Evolutionary conservation across 2,329 filamentous ascomycete species (phyloP), one percentile per base, ranked within the genome.

Genomic region (Leptographium radiaticola): DNA sequence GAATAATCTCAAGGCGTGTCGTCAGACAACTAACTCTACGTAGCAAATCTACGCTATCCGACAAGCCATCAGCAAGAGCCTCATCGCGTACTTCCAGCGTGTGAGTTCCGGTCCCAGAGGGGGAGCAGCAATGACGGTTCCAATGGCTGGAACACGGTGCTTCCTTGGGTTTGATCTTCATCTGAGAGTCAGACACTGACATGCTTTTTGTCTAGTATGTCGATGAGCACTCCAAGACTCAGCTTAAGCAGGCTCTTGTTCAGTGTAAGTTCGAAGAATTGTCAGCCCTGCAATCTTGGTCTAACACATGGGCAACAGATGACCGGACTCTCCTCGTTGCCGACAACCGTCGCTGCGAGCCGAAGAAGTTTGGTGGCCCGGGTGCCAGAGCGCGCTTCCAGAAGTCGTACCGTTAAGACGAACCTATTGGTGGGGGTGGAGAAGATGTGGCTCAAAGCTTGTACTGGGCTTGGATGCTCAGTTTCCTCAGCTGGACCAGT

Each of bases 191-290:
- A 25, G 25, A 25, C 25, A 75, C 96, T 96, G 86, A 97, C 96
- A 87, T 91, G 96, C 15, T 15, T 9, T 15, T 52, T 12, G 7
- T 15, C 80, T 96, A 98, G 83, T 98, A 85, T 79, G 89, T 97
- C 76, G 93, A 98, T 72, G 93, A 98, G 87, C 90, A 97, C 87
- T 89, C 87, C 80, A 98, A 98, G 87, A 96, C 97, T 84, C 81
- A 89, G 77, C 83, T 98, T 70, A 98, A 97, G 89, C 86, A 91
- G 77, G 87, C 88, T 65, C 84, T 98, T 66, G 87, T 91, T 69
- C 83, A 89, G 74, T 98, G 56, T 59, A 56, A 57, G 57, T 50
- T 38, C 3, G 20, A 13, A 40, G 4, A n/a, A 10, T 25, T 25
- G 25, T 7, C 38, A 8, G 34, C 25, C 30, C 7, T 25, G 13